Conservation (phyloP, 2,329 filamentous ascomycete genomes). For the Leptographium radiaticola region DNA sequence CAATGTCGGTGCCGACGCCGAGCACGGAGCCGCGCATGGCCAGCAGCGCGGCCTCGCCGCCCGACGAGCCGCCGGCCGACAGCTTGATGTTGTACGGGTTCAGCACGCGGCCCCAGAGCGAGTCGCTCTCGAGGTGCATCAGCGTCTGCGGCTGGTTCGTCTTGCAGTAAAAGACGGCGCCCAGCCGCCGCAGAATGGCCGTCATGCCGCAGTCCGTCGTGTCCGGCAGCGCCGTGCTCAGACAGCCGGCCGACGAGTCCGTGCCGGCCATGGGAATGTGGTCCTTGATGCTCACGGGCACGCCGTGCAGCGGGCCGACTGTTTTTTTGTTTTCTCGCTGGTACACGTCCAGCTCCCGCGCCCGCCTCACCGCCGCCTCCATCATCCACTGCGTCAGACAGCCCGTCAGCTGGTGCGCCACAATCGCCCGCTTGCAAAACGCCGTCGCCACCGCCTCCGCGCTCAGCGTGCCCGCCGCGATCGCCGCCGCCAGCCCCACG, state of each 20-base stretch:
- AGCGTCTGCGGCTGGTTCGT: slow-evolving; percentile 15
- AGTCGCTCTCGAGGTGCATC: slow-evolving; percentile 17
- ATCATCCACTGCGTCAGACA: slow-evolving; percentile 31
- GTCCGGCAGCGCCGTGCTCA: not conserved
- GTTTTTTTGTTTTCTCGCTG: slow-evolving; percentile 14
- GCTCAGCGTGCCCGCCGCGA: slow-evolving; percentile 21
- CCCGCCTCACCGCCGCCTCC: slow-evolving; percentile 17
- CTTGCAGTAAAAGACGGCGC: slow-evolving; percentile 16
- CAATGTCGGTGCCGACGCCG: slow-evolving; percentile 34
- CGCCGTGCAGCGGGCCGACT: slow-evolving; percentile 23
- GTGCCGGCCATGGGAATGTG: slow-evolving; percentile 27
- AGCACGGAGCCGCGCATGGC: slow-evolving; percentile 19
- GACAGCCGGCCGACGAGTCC: slow-evolving; percentile 8
- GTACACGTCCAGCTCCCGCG: slow-evolving; percentile 19
- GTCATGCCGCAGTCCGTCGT: slow-evolving; percentile 7
- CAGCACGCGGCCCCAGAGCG: slow-evolving; percentile 21
- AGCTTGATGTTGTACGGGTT: slow-evolving; percentile 23
- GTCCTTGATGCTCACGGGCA: slow-evolving; percentile 25
- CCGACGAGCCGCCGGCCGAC: slow-evolving; percentile 22
- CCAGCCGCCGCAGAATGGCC: slow-evolving; percentile 15
- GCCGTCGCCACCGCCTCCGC: slow-evolving; percentile 26
- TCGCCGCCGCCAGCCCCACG: slow-evolving; percentile 24
- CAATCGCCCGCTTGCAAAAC: slow-evolving; percentile 31
- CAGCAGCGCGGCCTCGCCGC: slow-evolving; percentile 23
- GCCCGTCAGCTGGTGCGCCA: slow-evolving; percentile 28